phyloP scores from a whole-genome alignment of 2,329 filamentous ascomycete genomes.

The Sporothrix variecibatus region DNA sequence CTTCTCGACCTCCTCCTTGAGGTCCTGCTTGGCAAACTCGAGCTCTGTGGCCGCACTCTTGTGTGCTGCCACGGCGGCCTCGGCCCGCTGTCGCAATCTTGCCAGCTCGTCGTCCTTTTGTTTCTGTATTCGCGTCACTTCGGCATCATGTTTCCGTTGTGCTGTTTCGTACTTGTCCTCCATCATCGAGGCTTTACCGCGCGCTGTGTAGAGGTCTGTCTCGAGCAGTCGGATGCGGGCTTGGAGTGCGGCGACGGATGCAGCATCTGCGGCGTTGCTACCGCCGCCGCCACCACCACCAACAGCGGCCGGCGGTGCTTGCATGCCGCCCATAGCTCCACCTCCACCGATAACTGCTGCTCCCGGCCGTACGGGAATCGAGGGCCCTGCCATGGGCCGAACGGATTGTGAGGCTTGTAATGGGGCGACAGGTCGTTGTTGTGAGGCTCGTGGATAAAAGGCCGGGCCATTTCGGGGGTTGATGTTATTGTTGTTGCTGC shows the following conservation, averaged over 20 bases:
- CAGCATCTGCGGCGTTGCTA: not conserved
- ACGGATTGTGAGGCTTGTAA: not conserved
- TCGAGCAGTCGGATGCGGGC: conserved; percentile 56
- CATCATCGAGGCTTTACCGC: conserved; percentile 75
- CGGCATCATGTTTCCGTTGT: conserved; percentile 62
- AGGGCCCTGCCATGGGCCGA: not conserved
- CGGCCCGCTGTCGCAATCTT: conserved; percentile 64
- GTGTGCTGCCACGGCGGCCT: conserved; percentile 65
- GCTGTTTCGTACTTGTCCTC: conserved; percentile 67
- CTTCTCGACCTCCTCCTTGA: conserved; percentile 61
- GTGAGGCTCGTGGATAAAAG: conserved; percentile 12
- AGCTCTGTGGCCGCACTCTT: conserved; percentile 68
- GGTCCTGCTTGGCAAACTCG: conserved; percentile 71
- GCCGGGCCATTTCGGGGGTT: not conserved
- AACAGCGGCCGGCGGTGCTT: not conserved
- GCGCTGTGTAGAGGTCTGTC: conserved; percentile 61
- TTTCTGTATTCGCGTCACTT: conserved; percentile 63
- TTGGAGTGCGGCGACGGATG: conserved; percentile 47
- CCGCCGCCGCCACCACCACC: not conserved
- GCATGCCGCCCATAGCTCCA: not conserved
- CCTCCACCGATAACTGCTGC: not conserved
- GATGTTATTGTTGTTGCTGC: not conserved
- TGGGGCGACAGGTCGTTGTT: not conserved
- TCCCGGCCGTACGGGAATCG: not conserved
- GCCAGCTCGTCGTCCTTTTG: conserved; percentile 64